Percentiles rank a stretch among this genome's conserved stretches.
These are phyloP conservation scores for Thermothielavioides terrestris DNA, from an alignment of 495 filamentous ascomycete genomes.

Conservation along the genomic window DNA sequence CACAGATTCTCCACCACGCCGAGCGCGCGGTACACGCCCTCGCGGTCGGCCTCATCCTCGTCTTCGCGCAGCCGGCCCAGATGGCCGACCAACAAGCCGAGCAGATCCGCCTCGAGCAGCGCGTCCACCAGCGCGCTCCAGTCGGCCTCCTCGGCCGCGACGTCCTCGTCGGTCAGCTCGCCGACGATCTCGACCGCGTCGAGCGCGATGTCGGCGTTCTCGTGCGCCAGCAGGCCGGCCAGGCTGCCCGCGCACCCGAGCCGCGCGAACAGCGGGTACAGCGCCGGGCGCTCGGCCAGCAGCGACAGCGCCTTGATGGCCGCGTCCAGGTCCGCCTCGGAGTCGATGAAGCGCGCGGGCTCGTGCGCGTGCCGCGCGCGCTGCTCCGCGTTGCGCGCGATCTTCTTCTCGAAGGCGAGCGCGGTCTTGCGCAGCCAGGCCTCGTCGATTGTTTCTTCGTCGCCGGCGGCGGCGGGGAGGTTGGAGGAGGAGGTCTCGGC, in stretches of 20 bases:
- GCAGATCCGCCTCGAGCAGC: constrained; percentile 72
- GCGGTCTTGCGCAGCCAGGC: constrained; percentile 77
- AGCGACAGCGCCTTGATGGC: constrained; percentile 85
- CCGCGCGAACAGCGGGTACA: constrained; percentile 76
- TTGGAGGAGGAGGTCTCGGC: constrained; percentile 41
- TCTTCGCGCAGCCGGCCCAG: constrained; percentile 72
- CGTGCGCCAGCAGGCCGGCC: constrained; percentile 77
- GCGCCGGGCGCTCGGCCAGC: constrained; percentile 73
- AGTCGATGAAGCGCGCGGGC: constrained; percentile 66
- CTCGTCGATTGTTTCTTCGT: constrained; percentile 68
- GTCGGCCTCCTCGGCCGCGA: constrained; percentile 71
- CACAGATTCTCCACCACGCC: constrained; percentile 80
- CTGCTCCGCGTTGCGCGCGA: constrained; percentile 86
- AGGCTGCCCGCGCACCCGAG: constrained; percentile 69
- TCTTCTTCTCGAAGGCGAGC: constrained; percentile 82
- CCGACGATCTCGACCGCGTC: constrained; percentile 82
- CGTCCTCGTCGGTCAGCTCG: constrained; percentile 92
- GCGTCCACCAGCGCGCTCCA: constrained; percentile 76
- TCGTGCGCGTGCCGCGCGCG: constrained; percentile 79
- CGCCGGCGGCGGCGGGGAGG: constrained; percentile 30
- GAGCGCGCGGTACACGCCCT: constrained; percentile 79
- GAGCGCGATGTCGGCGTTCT: constrained; percentile 96
- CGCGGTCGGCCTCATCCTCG: constrained; percentile 62
- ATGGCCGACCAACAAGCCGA: constrained; percentile 77
- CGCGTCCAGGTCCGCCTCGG: constrained; percentile 84